phyloP scores from a whole-genome alignment of 306 rosid species.

The Dicorynia guianensis region DNA sequence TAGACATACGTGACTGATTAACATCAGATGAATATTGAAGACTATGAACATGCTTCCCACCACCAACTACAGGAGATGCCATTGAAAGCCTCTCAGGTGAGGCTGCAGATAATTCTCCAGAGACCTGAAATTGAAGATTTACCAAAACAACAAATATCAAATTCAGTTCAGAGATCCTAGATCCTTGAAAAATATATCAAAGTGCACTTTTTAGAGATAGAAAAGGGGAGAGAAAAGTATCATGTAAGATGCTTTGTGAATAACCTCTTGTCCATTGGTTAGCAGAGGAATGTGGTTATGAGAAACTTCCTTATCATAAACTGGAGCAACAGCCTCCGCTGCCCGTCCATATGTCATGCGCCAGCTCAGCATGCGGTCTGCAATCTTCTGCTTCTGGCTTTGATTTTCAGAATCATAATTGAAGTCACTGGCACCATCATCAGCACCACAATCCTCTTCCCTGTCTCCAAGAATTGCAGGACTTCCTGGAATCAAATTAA shows the following conservation, averaged over 20 bases:
- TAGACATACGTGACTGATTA: slow-evolving; percentile 74
- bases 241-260: slow-evolving; percentile 34
- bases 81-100: slow-evolving; percentile 87
- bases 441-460: slow-evolving; percentile 67
- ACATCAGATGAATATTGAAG: slow-evolving; percentile 72
- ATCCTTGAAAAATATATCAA: neutral
- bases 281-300: slow-evolving; percentile 54
- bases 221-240: neutral
- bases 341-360: slow-evolving; percentile 72
- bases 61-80: slow-evolving; percentile 84
- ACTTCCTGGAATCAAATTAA: slow-evolving; percentile 70
- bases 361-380: slow-evolving; percentile 92
- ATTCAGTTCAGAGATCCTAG: slow-evolving; percentile 3
- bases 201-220: neutral
- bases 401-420: slow-evolving; percentile 77
- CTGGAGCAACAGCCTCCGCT: slow-evolving; percentile 69
- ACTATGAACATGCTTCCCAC: slow-evolving; percentile 74
- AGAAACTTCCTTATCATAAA: slow-evolving; percentile 82
- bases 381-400: slow-evolving; percentile 85
- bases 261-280: slow-evolving; percentile 72
- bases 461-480: slow-evolving; percentile 85
- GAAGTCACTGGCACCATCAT: slow-evolving; percentile 68
- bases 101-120: slow-evolving; percentile 95
- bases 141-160: slow-evolving; percentile 3
- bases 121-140: slow-evolving; percentile 59